Base-by-base conservation (phyloP, 140 eudicot genomes). In the Stevia rebaudiana region DNA sequence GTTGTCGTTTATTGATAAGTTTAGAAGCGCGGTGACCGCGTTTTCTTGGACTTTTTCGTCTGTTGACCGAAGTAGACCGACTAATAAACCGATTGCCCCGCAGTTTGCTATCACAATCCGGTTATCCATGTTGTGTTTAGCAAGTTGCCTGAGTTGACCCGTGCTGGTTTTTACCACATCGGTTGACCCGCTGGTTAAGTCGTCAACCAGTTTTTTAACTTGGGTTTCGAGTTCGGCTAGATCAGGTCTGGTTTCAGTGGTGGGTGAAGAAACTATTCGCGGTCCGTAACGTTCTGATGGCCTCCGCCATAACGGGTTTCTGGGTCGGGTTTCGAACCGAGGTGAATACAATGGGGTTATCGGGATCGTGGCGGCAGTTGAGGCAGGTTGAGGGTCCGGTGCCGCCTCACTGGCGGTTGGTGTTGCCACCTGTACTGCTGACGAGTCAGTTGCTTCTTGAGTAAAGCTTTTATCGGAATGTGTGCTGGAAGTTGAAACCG, bases 1-100 rank as follows among this genome's bases (percentile, higher is more conserved):
- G 75, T 85, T 86, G 31, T 85, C 96, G 16, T 85, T 92, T 36
- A 92, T 83, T 3, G 98, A 92, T 54, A 92, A 69, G 78, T 92
- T 92, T 31, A 92, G 79, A 67, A 92, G 96, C 58, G 95, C 80
- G 16, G 98, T 92, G 25, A 92, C 98, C 3, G 98, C 82, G 73
- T 88, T 76, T 81, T 88, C 98, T 69, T 92, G 98, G 62, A 79
- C 69, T 35, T 61, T 68, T 25, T 63, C 16, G 65, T 91, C 98
- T 1, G 83, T 22, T 58, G 98, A 87, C 23, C 67, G 76, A 15
- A 91, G 98, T 11, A 91, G 80, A 25, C 67, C 51, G 37, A 88
- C 88, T 66, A 91, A 61, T 37, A 82, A 80, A 74, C 36, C 37
- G 23, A 91, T 91, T 46, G 82, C 90, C 21, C 92, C 95, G 51